Percentiles rank a stretch among this genome's conserved stretches.
phyloP scores from a whole-genome alignment of 768 basidiomycete species.

The Pholiota molesta region DNA sequence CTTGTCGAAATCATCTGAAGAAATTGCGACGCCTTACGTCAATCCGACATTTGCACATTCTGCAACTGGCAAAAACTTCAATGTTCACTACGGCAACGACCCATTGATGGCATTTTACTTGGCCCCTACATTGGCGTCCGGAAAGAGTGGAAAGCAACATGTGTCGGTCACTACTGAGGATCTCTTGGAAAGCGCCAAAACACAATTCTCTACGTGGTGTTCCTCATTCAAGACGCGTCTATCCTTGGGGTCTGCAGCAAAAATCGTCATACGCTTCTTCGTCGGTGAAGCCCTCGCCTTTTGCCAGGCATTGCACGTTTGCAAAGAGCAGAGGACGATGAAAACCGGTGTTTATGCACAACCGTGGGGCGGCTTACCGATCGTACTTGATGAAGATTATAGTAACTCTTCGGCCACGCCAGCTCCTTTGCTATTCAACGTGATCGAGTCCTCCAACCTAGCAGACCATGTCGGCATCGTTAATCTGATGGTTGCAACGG shows the following conservation, averaged over 20 bases:
- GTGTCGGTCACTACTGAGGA: conserved; percentile 13
- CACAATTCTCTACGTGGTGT: conserved; percentile 40
- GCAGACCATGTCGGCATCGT: conserved; percentile 50
- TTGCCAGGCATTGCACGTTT: conserved; percentile 36
- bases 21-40: conserved; percentile 28
- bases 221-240: conserved; percentile 27
- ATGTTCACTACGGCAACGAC: conserved; percentile 48
- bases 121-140: conserved; percentile 29
- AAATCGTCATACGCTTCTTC: conserved; percentile 41
- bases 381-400: conserved; percentile 36
- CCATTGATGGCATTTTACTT: conserved; percentile 47
- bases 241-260: neutral
- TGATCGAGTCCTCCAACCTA: conserved; percentile 56
- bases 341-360: conserved; percentile 33
- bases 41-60: conserved; percentile 54
- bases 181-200: conserved; percentile 30
- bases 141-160: conserved; percentile 2
- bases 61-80: conserved; percentile 37
- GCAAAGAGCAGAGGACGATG: conserved; percentile 13
- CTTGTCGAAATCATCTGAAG: conserved; percentile 20
- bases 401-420: neutral
- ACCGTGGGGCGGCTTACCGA: conserved; percentile 36
- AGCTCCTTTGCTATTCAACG: conserved; percentile 42
- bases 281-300: conserved; percentile 42
- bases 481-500: conserved; percentile 41